These are phyloP conservation scores for Gnomoniopsis smithogilvyi DNA, from an alignment of 2,329 filamentous ascomycete genomes.

Conservation along the genomic window DNA sequence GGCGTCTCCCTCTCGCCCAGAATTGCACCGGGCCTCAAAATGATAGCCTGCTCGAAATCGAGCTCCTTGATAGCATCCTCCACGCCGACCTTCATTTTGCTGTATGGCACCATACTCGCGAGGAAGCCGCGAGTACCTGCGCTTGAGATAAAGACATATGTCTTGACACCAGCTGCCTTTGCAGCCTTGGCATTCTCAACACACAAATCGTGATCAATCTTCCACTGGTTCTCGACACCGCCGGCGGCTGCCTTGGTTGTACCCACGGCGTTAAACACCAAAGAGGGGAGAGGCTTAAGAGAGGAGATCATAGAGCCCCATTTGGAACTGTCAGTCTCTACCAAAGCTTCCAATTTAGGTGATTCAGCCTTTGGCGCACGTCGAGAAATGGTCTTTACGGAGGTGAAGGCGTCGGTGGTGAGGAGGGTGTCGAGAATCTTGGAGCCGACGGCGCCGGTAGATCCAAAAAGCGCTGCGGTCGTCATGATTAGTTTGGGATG, in stretches of 20 bases:
- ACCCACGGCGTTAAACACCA: constrained; percentile 76
- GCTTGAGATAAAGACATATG: constrained; percentile 74
- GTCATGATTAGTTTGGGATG: constrained; percentile 35
- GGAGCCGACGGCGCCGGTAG: constrained; percentile 67
- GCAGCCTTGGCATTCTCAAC: constrained; percentile 73
- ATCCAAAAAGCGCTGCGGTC: constrained; percentile 56
- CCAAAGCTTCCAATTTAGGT: constrained; percentile 62
- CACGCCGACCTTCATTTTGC: constrained; percentile 81
- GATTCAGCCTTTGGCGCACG: constrained; percentile 55
- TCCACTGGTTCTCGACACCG: constrained; percentile 74
- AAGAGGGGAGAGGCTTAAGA: constrained; percentile 51
- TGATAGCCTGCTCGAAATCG: constrained; percentile 74
- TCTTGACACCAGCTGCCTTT: constrained; percentile 66
- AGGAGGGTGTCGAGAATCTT: constrained; percentile 70
- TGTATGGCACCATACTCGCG: constrained; percentile 42
- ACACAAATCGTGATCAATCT: constrained; percentile 86
- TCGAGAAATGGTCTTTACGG: constrained; percentile 61
- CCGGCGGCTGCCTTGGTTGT: constrained; percentile 77
- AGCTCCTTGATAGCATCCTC: constrained; percentile 72
- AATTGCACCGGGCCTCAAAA: constrained; percentile 72
- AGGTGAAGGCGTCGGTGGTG: constrained; percentile 45
- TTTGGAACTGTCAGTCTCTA: constrained; percentile 63
- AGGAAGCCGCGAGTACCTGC: constrained; percentile 42
- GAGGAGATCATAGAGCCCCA: constrained; percentile 63
- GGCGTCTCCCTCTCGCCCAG: constrained; percentile 65